Conservation (phyloP, 78 protist species). For the Protostelium mycophagum region DNA sequence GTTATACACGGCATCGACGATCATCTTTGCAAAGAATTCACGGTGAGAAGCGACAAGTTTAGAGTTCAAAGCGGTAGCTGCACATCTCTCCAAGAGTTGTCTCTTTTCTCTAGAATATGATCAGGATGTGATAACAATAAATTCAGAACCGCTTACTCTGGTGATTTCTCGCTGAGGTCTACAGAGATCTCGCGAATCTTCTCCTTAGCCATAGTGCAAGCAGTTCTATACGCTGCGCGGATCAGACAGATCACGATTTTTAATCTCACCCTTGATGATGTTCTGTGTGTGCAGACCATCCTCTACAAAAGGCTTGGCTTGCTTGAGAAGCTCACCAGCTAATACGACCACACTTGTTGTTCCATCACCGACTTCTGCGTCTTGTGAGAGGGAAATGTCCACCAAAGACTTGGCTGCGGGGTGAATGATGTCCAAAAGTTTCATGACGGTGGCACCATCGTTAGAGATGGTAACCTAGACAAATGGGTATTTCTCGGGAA, state of each 20-base stretch:
- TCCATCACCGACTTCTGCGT: constrained; percentile 99
- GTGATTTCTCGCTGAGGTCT: constrained; percentile 1
- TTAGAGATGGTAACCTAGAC: constrained; percentile 90
- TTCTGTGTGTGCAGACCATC: constrained; percentile 98
- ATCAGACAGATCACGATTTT: not conserved
- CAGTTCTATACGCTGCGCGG: constrained; percentile 69
- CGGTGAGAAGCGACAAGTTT: constrained; percentile 89
- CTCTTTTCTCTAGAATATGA: constrained; percentile 28
- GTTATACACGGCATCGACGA: constrained; percentile 91
- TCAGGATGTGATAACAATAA: not conserved
- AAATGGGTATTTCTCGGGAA: not conserved
- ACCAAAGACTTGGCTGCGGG: constrained; percentile 99
- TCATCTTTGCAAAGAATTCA: constrained; percentile 93
- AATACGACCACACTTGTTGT: constrained; percentile 98
- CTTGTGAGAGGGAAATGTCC: constrained; percentile 98
- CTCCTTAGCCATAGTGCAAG: constrained; percentile 61
- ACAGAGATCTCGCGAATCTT: constrained; percentile 32
- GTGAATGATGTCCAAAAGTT: constrained; percentile 96
- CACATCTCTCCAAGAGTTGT: constrained; percentile 85
- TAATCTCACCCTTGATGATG: constrained; percentile 72
- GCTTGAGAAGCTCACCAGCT: constrained; percentile 94
- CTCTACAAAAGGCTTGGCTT: constrained; percentile 94
- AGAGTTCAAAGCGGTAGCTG: constrained; percentile 95
- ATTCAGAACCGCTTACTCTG: not conserved
- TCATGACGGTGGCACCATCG: constrained; percentile 99